Percentiles rank a stretch among this genome's conserved stretches.
phyloP scores from a whole-genome alignment of 495 filamentous ascomycete genomes.

The Penicillium robsamsonii region DNA sequence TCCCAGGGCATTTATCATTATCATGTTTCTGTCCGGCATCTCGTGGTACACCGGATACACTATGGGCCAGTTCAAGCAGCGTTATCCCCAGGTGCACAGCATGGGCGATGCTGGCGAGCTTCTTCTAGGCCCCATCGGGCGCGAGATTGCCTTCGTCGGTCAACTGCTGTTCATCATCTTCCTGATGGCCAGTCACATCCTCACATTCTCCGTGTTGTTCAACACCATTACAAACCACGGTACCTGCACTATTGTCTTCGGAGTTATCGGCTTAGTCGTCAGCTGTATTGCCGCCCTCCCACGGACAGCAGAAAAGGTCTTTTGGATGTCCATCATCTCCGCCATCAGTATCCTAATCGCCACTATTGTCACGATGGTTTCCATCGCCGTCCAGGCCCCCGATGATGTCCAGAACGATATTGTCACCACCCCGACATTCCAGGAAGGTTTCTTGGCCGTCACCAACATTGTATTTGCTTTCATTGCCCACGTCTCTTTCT shows the following conservation, averaged over 20 bases:
- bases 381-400: conserved; percentile 47
- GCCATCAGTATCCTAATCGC: conserved; percentile 62
- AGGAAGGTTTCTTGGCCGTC: conserved; percentile 55
- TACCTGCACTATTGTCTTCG: conserved; percentile 62
- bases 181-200: conserved; percentile 67
- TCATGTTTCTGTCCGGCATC: conserved; percentile 55
- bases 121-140: conserved; percentile 55
- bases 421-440: conserved; percentile 19
- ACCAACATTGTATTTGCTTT: conserved; percentile 74
- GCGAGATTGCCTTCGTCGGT: conserved; percentile 55
- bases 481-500: conserved; percentile 66
- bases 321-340: conserved; percentile 39
- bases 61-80: conserved; percentile 65
- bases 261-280: conserved; percentile 57
- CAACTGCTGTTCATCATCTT: conserved; percentile 64
- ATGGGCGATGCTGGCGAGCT: conserved; percentile 64
- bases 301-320: conserved; percentile 49
- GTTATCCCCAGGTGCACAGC: conserved; percentile 59
- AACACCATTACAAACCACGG: conserved; percentile 58
- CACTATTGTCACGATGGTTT: conserved; percentile 65
- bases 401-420: conserved; percentile 21
- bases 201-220: conserved; percentile 66
- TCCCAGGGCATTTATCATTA: conserved; percentile 10
- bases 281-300: conserved; percentile 59
- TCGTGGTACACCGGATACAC: conserved; percentile 62